These are phyloP conservation scores for Penicillium sp. DNA, from an alignment of 2,329 filamentous ascomycete species.

Conservation along the genomic window DNA sequence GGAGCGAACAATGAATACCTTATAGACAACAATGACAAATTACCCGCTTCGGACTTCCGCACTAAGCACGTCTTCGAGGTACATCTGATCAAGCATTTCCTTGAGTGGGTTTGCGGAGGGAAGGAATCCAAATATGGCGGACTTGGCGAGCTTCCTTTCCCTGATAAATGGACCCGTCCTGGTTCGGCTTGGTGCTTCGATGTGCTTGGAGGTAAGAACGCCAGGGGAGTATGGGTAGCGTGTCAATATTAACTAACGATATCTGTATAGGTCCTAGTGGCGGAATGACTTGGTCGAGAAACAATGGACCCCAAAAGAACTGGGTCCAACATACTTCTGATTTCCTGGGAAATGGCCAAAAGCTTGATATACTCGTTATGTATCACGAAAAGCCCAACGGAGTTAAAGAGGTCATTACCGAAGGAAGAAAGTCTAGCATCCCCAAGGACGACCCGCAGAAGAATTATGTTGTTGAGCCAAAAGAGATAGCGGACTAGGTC, in stretches of 20 bases:
- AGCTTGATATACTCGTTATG: not conserved
- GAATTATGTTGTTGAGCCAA: not conserved
- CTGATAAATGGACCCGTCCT: not conserved
- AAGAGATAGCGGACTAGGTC: conserved; percentile 7
- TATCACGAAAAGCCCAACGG: conserved; percentile 2
- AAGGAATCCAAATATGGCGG: conserved; percentile 7
- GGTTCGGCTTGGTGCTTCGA: not conserved
- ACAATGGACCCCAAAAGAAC: conserved; percentile 3
- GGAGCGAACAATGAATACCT: conserved; percentile 5
- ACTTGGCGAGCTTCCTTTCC: conserved; percentile 5
- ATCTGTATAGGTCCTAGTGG: conserved; percentile 1
- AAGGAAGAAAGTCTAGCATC: conserved; percentile 1
- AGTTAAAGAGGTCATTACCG: conserved; percentile 11
- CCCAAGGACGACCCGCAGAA: not conserved
- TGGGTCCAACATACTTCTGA: conserved; percentile 4
- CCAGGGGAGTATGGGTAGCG: not conserved
- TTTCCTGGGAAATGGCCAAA: not conserved
- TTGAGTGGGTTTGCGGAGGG: conserved; percentile 14
- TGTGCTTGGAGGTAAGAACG: not conserved
- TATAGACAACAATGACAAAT: not conserved
- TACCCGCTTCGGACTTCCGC: conserved; percentile 6
- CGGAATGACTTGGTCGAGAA: conserved; percentile 4
- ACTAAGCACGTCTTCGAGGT: conserved; percentile 14
- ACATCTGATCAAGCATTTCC: conserved; percentile 12
- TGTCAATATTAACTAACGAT: not conserved